A percentile compares a stretch with the other conserved stretches of the same genome.
Evolutionary conservation across 1,139 yeast genomes (phyloP).

Genomic region (Yamadazyma atmosphaerica): DNA sequence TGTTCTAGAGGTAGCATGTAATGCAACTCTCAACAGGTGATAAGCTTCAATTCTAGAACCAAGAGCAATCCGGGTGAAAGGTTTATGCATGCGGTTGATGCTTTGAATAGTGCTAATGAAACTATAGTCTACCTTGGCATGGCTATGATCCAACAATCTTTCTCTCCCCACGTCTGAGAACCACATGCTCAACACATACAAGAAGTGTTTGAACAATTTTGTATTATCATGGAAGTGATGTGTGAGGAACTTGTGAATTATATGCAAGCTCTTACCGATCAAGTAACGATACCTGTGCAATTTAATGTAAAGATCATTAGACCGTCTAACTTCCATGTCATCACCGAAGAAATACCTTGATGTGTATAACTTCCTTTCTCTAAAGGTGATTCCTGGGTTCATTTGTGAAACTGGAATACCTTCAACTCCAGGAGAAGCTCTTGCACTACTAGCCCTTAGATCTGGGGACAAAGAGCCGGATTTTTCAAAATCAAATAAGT

Average conservation of each 20-base stretch:
- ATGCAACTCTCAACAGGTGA: conserved; percentile 72
- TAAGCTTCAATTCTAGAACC: conserved; percentile 77
- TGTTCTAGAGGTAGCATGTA: conserved; percentile 74
- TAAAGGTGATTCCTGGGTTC: conserved; percentile 53
- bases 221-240: conserved; percentile 64
- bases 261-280: conserved; percentile 70
- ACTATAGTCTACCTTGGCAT: conserved; percentile 38
- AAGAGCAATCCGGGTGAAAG: conserved; percentile 75
- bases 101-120: conserved; percentile 39
- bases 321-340: conserved; percentile 45
- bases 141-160: conserved; percentile 58
- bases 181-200: conserved; percentile 76
- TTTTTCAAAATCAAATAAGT: conserved; percentile 14
- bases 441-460: conserved; percentile 23
- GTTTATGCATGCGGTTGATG: conserved; percentile 55
- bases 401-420: conserved; percentile 45
- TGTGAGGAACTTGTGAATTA: conserved; percentile 50
- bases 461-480: conserved; percentile 17
- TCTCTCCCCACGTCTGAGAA: conserved; percentile 83
- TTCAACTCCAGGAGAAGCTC: conserved; percentile 44
- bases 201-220: conserved; percentile 62
- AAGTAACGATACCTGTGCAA: conserved; percentile 62
- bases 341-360: conserved; percentile 59
- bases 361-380: conserved; percentile 61
- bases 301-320: conserved; percentile 53